Evolutionary conservation across 2,329 filamentous ascomycete species (phyloP).

Genomic region (Mycosphaerella sp.): DNA sequence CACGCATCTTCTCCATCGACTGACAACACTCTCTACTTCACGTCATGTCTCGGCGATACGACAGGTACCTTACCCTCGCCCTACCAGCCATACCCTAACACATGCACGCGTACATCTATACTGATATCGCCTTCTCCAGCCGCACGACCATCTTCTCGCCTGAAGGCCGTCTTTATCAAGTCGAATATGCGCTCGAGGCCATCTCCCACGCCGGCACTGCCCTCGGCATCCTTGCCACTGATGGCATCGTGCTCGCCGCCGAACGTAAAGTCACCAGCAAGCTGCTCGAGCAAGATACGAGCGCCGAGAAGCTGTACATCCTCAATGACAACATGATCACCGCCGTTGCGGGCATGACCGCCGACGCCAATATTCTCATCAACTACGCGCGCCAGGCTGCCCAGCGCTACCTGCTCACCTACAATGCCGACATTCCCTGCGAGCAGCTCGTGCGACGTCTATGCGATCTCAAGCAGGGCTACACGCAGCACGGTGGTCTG

Average conservation of each 20-base stretch:
- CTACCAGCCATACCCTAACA: too few species aligned
- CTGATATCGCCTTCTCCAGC: slow-evolving; percentile 5
- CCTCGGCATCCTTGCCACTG: slow-evolving; percentile 91
- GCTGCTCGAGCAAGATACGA: slow-evolving; percentile 97
- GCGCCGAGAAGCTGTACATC: slow-evolving; percentile 99
- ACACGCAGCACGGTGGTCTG: slow-evolving; percentile 97
- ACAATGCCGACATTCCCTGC: slow-evolving; percentile 99
- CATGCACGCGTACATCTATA: too few species aligned
- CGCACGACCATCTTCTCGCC: slow-evolving; percentile 97
- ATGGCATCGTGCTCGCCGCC: slow-evolving; percentile 95
- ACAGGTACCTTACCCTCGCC: slow-evolving; percentile 18
- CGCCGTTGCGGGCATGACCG: slow-evolving; percentile 97
- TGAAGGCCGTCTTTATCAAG: slow-evolving; percentile 96
- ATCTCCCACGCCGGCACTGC: slow-evolving; percentile 98
- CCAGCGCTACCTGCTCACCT: slow-evolving; percentile 95
- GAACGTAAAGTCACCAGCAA: slow-evolving; percentile 99
- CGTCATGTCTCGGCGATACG: slow-evolving; percentile 34
- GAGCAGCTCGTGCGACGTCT: slow-evolving; percentile 95
- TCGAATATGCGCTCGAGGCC: slow-evolving; percentile 97
- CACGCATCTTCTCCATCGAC: background rate
- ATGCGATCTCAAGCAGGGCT: slow-evolving; percentile 98
- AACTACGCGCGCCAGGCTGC: slow-evolving; percentile 97
- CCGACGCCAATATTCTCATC: slow-evolving; percentile 99
- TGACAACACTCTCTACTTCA: background rate
- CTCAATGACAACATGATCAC: slow-evolving; percentile 99